Evolutionary conservation across 2,329 filamentous ascomycete species (phyloP).

Genomic region (Pseudohalonectria lignicola): DNA sequence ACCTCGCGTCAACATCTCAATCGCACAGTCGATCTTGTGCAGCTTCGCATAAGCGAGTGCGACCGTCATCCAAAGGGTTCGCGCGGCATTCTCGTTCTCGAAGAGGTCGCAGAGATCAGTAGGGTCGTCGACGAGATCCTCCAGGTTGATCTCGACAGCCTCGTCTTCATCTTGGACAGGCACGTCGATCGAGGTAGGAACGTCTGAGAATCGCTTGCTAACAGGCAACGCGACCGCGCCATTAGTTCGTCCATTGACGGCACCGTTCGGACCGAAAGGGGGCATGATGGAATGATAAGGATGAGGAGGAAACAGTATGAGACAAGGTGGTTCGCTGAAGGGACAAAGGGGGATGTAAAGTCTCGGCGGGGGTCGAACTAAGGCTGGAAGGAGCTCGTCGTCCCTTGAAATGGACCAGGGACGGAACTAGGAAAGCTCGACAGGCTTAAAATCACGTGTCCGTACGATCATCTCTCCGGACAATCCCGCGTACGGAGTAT

Average conservation of each 20-base stretch:
- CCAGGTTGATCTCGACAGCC: conserved; percentile 84
- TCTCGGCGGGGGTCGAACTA: no score
- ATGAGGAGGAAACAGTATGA: no score
- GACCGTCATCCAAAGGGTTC: conserved; percentile 97
- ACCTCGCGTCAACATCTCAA: conserved; percentile 64
- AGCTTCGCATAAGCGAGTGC: conserved; percentile 95
- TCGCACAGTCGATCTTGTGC: conserved; percentile 77
- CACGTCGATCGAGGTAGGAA: conserved; percentile 55
- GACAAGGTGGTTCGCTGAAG: no score
- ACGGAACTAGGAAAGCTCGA: no score
- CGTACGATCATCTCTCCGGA: no score
- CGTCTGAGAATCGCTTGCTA: conserved; percentile 52
- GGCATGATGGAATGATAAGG: conserved; percentile 28
- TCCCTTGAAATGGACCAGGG: no score
- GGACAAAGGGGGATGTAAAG: no score
- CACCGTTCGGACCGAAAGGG: conserved; percentile 28
- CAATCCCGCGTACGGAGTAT: no score
- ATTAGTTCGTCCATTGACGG: conserved; percentile 30
- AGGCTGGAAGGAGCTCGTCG: no score
- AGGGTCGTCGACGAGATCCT: conserved; percentile 83
- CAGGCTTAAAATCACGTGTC: no score
- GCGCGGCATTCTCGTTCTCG: conserved; percentile 85
- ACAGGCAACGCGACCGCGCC: conserved; percentile 24
- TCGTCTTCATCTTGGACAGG: conserved; percentile 59
- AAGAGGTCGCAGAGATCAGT: conserved; percentile 91